Evolutionary conservation across 306 rosid species (phyloP), one percentile per base, ranked within the genome.

Genomic region (Vachellia pachyceras): DNA sequence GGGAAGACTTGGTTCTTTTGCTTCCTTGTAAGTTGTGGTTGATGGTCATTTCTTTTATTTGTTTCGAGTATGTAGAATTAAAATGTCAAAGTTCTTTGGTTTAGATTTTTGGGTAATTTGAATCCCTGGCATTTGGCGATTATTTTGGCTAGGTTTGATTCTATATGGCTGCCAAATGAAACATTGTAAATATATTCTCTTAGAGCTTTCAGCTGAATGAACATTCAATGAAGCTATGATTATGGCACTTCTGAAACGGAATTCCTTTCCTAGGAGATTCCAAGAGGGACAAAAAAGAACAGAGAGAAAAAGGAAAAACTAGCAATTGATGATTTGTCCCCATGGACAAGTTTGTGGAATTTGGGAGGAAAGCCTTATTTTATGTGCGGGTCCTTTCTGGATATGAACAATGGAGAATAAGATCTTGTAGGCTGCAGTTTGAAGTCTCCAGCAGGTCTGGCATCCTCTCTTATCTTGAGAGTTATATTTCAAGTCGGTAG

Each of bases 361-460:
- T 81, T 55, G 99, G 98, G 54, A 90, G 92, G 84, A 91, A 84
- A 75, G 90, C 89, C 72, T 68, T 95, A 35, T 89, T 90, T 84
- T 93, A 91, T 82, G 94, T 61, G 37, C 75, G 90, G 73, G 96
- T 93, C 80, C 93, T 95, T 78, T 90, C 97, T 35, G 98, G 98
- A 52, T 91, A 90, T 77, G 99, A 95, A 89, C 90, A 90, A 79
- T 91, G 94, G 54, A 89, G 90, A 88, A 93, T 95, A 79, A 90
- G 94, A 39, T 52, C 87, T 20, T 81, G 66, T 66, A 91, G 99
- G 74, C 76, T 91, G 80, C 84, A 88, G 79, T 84, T 91, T 82
- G 93, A 95, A 76, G 72, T 3, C 69, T 84, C 66, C 79, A 20
- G 42, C 85, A 84, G 90, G 90, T 84, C 50, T 69, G 63, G 20